Evolutionary conservation across 1,284 basidiomycete species (phyloP).

Genomic region (Trametes sp.): DNA sequence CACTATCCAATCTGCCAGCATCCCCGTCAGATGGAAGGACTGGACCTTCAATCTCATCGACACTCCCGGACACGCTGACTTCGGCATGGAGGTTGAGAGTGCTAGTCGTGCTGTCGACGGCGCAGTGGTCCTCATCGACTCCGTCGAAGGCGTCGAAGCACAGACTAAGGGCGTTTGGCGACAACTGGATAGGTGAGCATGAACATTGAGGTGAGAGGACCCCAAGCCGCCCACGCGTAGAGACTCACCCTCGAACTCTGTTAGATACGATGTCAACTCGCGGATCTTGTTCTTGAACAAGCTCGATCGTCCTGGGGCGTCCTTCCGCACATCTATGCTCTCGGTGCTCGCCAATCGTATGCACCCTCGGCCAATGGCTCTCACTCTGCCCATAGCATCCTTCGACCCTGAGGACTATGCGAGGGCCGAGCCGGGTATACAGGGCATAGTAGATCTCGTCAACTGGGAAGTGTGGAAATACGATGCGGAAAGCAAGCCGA

Average conservation of each 20-base stretch:
- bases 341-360: slow-evolving; percentile 79
- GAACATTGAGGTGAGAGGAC: slow-evolving; percentile 40
- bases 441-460: slow-evolving; percentile 82
- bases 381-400: slow-evolving; percentile 83
- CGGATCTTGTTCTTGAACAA: slow-evolving; percentile 89
- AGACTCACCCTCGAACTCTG: slow-evolving; percentile 7
- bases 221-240: not conserved
- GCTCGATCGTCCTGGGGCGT: slow-evolving; percentile 85
- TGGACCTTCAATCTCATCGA: slow-evolving; percentile 90
- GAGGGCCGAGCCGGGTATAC: slow-evolving; percentile 76
- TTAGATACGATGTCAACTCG: slow-evolving; percentile 79
- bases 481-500: slow-evolving; percentile 54
- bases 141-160: slow-evolving; percentile 90
- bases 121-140: slow-evolving; percentile 87
- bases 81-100: slow-evolving; percentile 94
- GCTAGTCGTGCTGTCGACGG: slow-evolving; percentile 91
- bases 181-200: slow-evolving; percentile 80
- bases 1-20: slow-evolving; percentile 91
- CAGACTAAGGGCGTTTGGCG: slow-evolving; percentile 91
- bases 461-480: slow-evolving; percentile 85
- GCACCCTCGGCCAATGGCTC: slow-evolving; percentile 74
- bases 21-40: slow-evolving; percentile 87
- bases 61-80: slow-evolving; percentile 92
- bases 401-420: slow-evolving; percentile 70
- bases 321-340: slow-evolving; percentile 71